These are phyloP conservation scores for Fraxinus ornus DNA, from an alignment of 305 asterid genomes.

Conservation along the genomic window DNA sequence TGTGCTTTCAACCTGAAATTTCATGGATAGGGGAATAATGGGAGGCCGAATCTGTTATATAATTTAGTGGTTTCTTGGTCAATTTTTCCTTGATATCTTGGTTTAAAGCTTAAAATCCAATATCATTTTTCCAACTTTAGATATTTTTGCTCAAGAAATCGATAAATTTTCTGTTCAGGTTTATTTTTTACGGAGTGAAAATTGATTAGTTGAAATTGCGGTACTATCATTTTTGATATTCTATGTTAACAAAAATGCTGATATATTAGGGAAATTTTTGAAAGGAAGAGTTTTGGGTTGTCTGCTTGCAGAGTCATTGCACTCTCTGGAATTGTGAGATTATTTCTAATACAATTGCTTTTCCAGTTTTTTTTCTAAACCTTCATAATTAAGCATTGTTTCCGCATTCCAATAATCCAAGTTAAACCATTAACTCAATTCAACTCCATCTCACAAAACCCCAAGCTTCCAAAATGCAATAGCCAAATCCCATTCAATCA, in stretches of 20 bases:
- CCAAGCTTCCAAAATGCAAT: not conserved
- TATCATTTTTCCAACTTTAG: not conserved
- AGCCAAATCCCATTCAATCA: not conserved
- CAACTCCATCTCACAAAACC: not conserved
- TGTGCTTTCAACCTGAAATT: not conserved
- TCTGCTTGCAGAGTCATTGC: slow-evolving; percentile 1
- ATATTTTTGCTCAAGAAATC: not conserved
- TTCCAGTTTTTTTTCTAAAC: not conserved
- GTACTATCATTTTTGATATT: slow-evolving; percentile 9
- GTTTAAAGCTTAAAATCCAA: not conserved
- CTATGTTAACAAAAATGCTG: not conserved
- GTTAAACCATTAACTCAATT: not conserved
- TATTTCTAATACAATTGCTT: not conserved
- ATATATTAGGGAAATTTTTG: not conserved
- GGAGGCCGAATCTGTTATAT: slow-evolving; percentile 7
- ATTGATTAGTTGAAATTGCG: slow-evolving; percentile 13
- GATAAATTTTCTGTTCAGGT: slow-evolving; percentile 14
- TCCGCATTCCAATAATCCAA: not conserved
- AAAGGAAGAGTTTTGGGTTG: not conserved
- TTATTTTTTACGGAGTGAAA: slow-evolving; percentile 11
- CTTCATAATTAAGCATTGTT: not conserved
- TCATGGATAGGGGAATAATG: slow-evolving; percentile 3
- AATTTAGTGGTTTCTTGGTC: slow-evolving; percentile 9
- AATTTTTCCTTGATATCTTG: not conserved
- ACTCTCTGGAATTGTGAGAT: not conserved